Evolutionary conservation across 495 filamentous ascomycete genomes (phyloP), one percentile per base, ranked within the genome.

Genomic region (Penicillium flavigenum): DNA sequence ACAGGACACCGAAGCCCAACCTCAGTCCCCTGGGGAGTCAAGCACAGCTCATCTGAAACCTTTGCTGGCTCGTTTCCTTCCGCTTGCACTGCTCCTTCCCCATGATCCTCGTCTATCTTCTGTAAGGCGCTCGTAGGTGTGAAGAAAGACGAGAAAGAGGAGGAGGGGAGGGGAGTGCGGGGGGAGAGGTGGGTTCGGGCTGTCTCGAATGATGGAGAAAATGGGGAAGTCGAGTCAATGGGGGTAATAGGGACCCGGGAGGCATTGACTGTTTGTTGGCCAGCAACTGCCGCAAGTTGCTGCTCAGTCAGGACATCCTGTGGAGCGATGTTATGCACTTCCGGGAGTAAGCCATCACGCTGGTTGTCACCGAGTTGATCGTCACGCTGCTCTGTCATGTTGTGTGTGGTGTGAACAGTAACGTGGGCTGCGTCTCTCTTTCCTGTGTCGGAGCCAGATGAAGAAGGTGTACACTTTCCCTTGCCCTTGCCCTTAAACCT

Each of bases 151-250:
- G 31, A 44, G 11, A 31, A 46, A 7, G 47, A 29, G 10, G 43
- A 32, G 32, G 26, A 27, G 29, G 51, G 57, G 16, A 24, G 16
- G 27, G 19, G 17, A 14, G 20, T 17, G 4, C 6, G 43, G 27
- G 52, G 52, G 17, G 52, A 46, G 52, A 55, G 7, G 19, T 46
- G 20, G 19, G 52, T 19, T 45, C 32, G 42, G 22, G 52, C 52
- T 19, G 52, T 55, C 41, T 47, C 43, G 17, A 38, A 55, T 17
- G 52, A 44, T 24, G 32, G 3, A 17, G 31, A 24, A 1, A 17
- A 17, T 36, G 52, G 19, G 14, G 14, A 7, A 16, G 4, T 16
- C 31, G 47, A 47, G 31, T 14, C 43, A 38, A 1, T 10, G 7
- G 51, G 17, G 8, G 10, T 44, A 27, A 8, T n/a, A 1, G 51